Evolutionary conservation across 2,329 filamentous ascomycete genomes (phyloP).

Genomic region (Madurella fahalii): DNA sequence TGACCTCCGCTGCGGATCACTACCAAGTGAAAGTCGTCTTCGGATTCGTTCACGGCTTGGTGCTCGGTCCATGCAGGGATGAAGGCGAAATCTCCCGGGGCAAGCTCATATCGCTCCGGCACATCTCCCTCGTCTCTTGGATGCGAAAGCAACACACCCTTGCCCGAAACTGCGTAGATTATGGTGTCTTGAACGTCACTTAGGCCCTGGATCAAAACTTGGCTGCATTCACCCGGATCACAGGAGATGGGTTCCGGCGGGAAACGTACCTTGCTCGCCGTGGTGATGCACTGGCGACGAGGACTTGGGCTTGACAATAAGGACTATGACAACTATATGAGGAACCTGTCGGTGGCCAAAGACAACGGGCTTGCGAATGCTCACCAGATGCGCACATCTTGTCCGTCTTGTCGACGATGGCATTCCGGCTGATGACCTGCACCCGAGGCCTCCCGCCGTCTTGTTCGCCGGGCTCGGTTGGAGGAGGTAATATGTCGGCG

Average conservation of each 20-base stretch:
- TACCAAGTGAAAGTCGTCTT: slow-evolving; percentile 59
- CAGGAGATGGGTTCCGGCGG: neutral
- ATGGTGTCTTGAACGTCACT: slow-evolving; percentile 53
- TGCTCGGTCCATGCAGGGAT: slow-evolving; percentile 68
- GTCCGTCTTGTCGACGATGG: slow-evolving; percentile 61
- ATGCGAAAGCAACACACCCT: slow-evolving; percentile 56
- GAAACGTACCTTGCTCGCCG: slow-evolving; percentile 56
- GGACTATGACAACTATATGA: slow-evolving; percentile 38
- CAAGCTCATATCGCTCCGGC: slow-evolving; percentile 52
- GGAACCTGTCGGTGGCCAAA: neutral
- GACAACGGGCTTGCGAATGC: slow-evolving; percentile 23
- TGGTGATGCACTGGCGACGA: slow-evolving; percentile 64
- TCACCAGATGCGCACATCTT: slow-evolving; percentile 63
- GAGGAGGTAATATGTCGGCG: slow-evolving; percentile 39
- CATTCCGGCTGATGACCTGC: slow-evolving; percentile 42
- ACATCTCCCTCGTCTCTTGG: slow-evolving; percentile 43
- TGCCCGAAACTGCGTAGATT: slow-evolving; percentile 60
- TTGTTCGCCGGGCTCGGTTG: slow-evolving; percentile 39
- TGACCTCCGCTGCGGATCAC: slow-evolving; percentile 58
- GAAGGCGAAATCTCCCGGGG: slow-evolving; percentile 64
- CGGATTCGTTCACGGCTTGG: slow-evolving; percentile 63
- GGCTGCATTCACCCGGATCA: neutral
- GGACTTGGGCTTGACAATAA: slow-evolving; percentile 60
- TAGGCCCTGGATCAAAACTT: slow-evolving; percentile 4
- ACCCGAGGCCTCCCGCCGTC: slow-evolving; percentile 29